Percentiles rank a stretch among this genome's conserved stretches.
Conservation (phyloP, 305 asterid species). For the Solanum chacoense region DNA sequence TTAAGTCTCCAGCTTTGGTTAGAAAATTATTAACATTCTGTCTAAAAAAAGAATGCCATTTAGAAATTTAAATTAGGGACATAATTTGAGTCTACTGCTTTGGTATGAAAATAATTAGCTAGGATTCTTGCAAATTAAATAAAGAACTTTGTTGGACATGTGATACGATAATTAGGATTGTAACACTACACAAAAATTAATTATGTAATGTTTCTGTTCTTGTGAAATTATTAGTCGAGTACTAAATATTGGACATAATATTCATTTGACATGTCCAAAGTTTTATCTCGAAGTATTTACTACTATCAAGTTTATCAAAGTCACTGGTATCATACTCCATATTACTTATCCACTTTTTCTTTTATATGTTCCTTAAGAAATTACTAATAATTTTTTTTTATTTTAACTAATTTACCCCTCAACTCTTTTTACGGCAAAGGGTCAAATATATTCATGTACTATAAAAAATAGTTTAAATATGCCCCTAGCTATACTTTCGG, state of each 20-base stretch:
- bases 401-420: no score
- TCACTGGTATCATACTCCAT: no score
- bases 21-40: background rate
- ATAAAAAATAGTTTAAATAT: no score
- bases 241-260: background rate
- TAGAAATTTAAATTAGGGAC: background rate
- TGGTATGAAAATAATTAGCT: background rate
- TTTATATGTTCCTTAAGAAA: no score
- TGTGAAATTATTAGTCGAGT: background rate
- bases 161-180: background rate
- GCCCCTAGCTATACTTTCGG: no score
- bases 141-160: background rate
- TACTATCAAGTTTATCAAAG: no score
- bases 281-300: background rate
- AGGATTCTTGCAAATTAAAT: background rate
- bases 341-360: no score
- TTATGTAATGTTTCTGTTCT: background rate
- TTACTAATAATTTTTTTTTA: no score
- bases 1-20: background rate
- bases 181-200: background rate
- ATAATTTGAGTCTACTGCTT: background rate
- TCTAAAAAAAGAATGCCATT: background rate
- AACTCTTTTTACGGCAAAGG: no score
- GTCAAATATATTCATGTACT: no score
- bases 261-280: background rate